A percentile compares a stretch with the other conserved stretches of the same genome.
Evolutionary conservation across 2,329 filamentous ascomycete species (phyloP).

Genomic region (Phyllachora maydis): DNA sequence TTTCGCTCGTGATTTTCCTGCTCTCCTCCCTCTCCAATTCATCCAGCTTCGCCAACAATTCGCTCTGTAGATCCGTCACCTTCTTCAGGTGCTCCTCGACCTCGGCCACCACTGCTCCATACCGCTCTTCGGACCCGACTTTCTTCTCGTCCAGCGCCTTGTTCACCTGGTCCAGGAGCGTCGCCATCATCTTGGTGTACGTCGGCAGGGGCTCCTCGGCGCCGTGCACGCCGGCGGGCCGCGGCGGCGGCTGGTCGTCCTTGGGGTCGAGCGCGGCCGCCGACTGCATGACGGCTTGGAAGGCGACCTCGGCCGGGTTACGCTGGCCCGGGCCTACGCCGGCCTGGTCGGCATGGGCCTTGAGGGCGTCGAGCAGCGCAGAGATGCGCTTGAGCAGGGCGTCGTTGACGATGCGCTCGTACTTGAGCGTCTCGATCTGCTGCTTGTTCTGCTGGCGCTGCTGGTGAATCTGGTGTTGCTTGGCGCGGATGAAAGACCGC

Average conservation of each 20-base stretch:
- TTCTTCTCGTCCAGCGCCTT: conserved; percentile 61
- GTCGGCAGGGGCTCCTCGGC: conserved; percentile 55
- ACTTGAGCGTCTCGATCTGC: conserved; percentile 80
- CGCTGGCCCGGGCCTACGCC: too few relatives aligned
- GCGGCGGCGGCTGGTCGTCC: conserved; percentile 52
- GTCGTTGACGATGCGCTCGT: conserved; percentile 85
- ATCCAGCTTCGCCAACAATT: conserved; percentile 53
- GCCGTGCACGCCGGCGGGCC: conserved; percentile 61
- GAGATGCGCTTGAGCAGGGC: conserved; percentile 72
- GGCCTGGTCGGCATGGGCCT: conserved; percentile 49
- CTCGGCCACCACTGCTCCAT: conserved; percentile 58
- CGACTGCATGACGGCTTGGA: conserved; percentile 73
- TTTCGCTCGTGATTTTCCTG: conserved; percentile 85
- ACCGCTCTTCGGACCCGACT: conserved; percentile 39
- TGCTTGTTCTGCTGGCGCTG: conserved; percentile 69
- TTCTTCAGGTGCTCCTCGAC: conserved; percentile 59
- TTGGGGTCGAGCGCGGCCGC: conserved; percentile 42
- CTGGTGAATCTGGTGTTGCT: conserved; percentile 92
- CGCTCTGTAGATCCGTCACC: conserved; percentile 55
- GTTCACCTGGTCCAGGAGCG: conserved; percentile 85
- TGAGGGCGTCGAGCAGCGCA: conserved; percentile 51
- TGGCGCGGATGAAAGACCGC: conserved; percentile 91
- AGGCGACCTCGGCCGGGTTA: conserved; percentile 64
- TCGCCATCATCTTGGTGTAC: conserved; percentile 97
- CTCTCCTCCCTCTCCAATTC: conserved; percentile 70